These are phyloP conservation scores for Cubamyces lactineus DNA, from an alignment of 768 basidiomycete species.

Conservation along the genomic window DNA sequence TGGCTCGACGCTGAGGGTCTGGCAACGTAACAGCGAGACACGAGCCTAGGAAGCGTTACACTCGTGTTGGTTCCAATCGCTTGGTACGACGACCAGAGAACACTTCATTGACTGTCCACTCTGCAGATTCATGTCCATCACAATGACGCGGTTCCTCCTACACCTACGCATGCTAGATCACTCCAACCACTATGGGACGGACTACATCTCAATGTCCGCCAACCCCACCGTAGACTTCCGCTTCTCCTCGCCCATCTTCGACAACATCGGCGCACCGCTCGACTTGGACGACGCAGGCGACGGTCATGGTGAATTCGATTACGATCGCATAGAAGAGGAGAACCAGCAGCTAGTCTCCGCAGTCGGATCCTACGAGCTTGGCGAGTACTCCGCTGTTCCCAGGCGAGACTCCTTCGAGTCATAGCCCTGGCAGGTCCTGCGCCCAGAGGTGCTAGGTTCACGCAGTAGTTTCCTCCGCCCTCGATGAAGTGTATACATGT, in stretches of 20 bases:
- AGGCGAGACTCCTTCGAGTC: background rate
- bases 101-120: background rate
- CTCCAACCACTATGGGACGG: background rate
- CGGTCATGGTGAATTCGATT: background rate
- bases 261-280: constrained; percentile 13
- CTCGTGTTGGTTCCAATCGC: background rate
- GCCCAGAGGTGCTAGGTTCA: background rate
- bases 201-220: background rate
- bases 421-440: background rate
- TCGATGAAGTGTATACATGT: background rate
- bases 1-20: too few species aligned
- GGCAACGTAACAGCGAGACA: too few species aligned
- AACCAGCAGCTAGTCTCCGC: background rate
- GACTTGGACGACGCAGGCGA: constrained; percentile 2
- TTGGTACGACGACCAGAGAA: background rate
- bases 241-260: constrained; percentile 4
- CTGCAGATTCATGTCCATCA: constrained; percentile 12
- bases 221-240: background rate
- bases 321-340: background rate
- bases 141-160: constrained; percentile 17
- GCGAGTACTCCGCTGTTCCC: constrained; percentile 3
- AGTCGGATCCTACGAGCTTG: background rate
- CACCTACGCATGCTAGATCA: constrained; percentile 5
- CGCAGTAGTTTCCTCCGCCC: background rate
- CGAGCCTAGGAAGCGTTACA: background rate